Percentiles rank a stretch among this genome's conserved stretches.
Evolutionary conservation across 192 early-diverging fungal species (phyloP).

Genomic region (Endogone sp.): DNA sequence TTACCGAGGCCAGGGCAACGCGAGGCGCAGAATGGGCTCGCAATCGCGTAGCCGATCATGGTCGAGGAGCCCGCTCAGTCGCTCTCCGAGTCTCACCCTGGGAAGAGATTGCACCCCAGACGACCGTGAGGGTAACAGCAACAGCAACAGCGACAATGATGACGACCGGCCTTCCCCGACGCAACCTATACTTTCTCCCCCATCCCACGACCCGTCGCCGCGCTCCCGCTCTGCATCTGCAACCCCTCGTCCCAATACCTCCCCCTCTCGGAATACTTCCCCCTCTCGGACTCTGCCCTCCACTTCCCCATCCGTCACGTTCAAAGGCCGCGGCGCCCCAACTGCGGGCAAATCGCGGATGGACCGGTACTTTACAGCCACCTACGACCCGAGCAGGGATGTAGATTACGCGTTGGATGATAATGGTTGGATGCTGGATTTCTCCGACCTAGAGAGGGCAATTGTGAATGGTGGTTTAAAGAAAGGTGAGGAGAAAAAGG

Average conservation of each 20-base stretch:
- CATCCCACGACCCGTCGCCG: too few species aligned
- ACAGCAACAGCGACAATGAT: too few species aligned
- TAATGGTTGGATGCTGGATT: not conserved
- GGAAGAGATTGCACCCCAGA: conserved; percentile 10
- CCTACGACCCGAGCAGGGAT: conserved; percentile 45
- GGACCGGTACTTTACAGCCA: conserved; percentile 53
- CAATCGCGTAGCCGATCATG: not conserved
- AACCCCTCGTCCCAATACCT: not conserved
- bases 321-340: conserved; percentile 34
- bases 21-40: not conserved
- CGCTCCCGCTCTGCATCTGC: not conserved
- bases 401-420: conserved; percentile 22
- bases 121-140: too few species aligned
- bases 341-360: conserved; percentile 37
- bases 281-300: not conserved
- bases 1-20: not conserved
- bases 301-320: not conserved
- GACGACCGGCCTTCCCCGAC: too few species aligned
- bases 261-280: not conserved
- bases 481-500: conserved; percentile 21
- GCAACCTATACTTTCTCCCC: too few species aligned
- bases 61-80: not conserved
- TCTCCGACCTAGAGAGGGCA: conserved; percentile 1
- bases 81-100: conserved; percentile 13
- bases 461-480: too few species aligned